Conservation (phyloP, 2,329 filamentous ascomycete genomes). For the Tolypocladium nubicola region DNA sequence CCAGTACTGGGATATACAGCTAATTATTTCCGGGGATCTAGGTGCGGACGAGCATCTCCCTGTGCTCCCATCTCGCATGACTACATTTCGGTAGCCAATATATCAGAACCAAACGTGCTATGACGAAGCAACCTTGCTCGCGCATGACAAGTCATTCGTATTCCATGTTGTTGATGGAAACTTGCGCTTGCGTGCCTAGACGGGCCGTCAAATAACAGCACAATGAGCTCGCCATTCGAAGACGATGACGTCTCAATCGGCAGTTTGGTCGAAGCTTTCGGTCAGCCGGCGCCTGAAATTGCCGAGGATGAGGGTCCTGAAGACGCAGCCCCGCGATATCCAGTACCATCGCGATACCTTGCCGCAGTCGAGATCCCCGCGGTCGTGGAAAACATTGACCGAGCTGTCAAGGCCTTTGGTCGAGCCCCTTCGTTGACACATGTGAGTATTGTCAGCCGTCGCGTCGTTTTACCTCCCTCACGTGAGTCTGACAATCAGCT, state of each 20-base stretch:
- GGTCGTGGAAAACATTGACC: constrained; percentile 31
- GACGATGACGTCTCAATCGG: neutral
- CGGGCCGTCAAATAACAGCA: neutral
- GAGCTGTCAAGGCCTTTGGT: constrained; percentile 31
- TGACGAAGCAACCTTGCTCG: neutral
- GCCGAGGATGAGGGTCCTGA: constrained; percentile 2
- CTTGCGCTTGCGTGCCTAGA: neutral
- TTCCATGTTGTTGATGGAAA: neutral
- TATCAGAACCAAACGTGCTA: neutral
- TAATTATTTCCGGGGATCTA: neutral
- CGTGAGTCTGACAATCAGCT: neutral
- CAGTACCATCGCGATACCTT: constrained; percentile 22
- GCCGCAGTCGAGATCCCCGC: constrained; percentile 33
- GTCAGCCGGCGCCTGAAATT: neutral
- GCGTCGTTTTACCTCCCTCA: neutral
- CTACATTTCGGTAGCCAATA: neutral
- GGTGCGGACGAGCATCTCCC: neutral
- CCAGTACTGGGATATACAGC: neutral
- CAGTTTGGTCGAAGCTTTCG: constrained; percentile 1
- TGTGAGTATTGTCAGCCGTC: constrained; percentile 15
- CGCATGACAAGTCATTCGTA: neutral
- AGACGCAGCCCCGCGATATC: constrained; percentile 21
- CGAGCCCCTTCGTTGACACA: constrained; percentile 25
- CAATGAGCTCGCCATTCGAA: neutral
- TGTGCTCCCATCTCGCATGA: neutral